Base-by-base conservation (phyloP, 1,284 basidiomycete species). In the Phylloporus sp. region DNA sequence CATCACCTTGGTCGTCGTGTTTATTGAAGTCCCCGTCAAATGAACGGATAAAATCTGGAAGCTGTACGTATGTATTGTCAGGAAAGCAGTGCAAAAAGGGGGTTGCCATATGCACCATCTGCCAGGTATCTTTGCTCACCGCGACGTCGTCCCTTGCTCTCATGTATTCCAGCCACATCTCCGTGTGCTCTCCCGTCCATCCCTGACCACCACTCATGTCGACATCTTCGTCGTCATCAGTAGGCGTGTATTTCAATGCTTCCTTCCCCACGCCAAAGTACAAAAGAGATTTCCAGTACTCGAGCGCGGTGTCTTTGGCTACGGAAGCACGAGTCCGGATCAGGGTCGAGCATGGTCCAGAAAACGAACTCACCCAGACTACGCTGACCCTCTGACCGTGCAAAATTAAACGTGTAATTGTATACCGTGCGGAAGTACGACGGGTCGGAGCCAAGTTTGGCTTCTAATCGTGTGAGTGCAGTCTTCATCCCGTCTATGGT, bases 111-210 rank as follows among this genome's bases (percentile, higher is more conserved):
- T 64, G 78, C 81, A 95, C 94, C 86, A 97, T 92, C 58, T 84
- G 81, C 96, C 96, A 98, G 4, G 95, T 96, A 80, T 98, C 96
- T 79, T 94, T 95, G 78, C 92, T 96, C 42, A 98, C 85, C 6
- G 95, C 95, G 75, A 93, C 94, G 15, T 83, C 84, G 15, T 88
- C 90, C 70, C 86, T 89, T 72, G 86, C 81, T 47, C 79, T 81
- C 69, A 96, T 76, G 75, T 92, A 98, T 44, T 92, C 89, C 70
- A 94, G 88, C 96, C 96, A 98, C 83, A 88, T 85, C 20, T 88
- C 79, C 24, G 88, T 88, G 72, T 95, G 88, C 61, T 85, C 80
- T 39, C 81, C 76, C 54, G 85, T 82, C 86, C 94, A 96, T 13
- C 87, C 88, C 29, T 84, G 83, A 59, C 81, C 79, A 20, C 40